phyloP scores from a whole-genome alignment of 2,329 filamentous ascomycete species.

The Trichoderma citrinoviride region DNA sequence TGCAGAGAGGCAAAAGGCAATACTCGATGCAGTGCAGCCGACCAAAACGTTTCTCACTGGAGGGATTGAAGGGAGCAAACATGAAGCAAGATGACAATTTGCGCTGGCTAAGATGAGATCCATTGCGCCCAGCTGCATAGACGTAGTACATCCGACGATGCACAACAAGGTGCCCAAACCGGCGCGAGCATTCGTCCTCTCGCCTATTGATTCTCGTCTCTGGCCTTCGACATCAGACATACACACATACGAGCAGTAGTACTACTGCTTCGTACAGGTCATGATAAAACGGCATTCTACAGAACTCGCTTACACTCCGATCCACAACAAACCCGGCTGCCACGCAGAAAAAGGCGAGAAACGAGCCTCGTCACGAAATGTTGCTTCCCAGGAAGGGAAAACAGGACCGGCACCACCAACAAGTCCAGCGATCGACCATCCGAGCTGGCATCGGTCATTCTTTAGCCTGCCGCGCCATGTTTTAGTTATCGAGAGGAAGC shows the following conservation, averaged over 20 bases:
- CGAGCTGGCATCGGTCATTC: constrained; percentile 1
- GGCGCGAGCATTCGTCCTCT: neutral
- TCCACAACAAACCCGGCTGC: neutral
- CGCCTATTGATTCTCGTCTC: neutral
- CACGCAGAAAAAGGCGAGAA: neutral
- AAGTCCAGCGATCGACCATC: constrained; percentile 10
- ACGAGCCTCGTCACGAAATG: neutral
- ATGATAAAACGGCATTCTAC: neutral
- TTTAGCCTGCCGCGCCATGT: neutral
- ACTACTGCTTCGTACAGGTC: neutral
- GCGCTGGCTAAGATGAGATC: neutral
- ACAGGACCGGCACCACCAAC: constrained; percentile 11
- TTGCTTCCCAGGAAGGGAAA: neutral
- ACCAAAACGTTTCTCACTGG: neutral
- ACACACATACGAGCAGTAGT: too few species aligned
- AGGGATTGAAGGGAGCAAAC: too few species aligned
- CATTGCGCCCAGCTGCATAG: neutral
- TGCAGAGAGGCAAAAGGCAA: neutral
- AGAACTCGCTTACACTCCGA: neutral
- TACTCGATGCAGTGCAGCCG: neutral
- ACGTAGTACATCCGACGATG: neutral
- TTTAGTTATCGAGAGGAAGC: constrained; percentile 3
- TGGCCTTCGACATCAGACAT: neutral
- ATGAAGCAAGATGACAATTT: constrained; percentile 11
- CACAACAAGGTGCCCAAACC: neutral